Evolutionary conservation across 768 basidiomycete species (phyloP).

Genomic region (Boletus sensibilis): DNA sequence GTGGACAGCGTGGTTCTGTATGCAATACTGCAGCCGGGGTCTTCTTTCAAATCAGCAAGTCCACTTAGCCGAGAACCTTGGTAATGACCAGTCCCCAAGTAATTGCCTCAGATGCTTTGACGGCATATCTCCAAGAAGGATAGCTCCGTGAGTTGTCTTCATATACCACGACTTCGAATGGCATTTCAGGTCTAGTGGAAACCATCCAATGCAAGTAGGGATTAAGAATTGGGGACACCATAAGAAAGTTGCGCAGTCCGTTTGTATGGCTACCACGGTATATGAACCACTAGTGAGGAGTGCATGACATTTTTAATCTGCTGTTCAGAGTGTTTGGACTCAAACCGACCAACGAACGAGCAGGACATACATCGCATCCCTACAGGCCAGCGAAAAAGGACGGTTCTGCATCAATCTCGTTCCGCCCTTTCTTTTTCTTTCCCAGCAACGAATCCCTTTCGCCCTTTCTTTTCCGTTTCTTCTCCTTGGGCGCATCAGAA

Average conservation of each 20-base stretch:
- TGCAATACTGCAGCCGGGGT: not conserved
- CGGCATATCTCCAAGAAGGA: not conserved
- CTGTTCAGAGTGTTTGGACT: not conserved
- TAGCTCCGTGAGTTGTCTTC: not conserved
- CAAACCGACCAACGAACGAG: not conserved
- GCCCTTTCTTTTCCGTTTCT: constrained; percentile 58
- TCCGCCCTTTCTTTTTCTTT: constrained; percentile 59
- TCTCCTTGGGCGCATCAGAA: constrained; percentile 35
- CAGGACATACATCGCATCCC: not conserved
- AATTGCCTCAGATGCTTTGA: too few species aligned
- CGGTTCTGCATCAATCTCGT: constrained; percentile 54
- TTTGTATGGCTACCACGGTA: not conserved
- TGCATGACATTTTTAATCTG: not conserved
- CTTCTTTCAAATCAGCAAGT: too few species aligned
- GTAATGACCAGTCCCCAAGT: too few species aligned
- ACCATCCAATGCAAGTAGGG: too few species aligned
- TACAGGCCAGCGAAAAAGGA: constrained; percentile 70
- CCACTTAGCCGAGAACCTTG: too few species aligned
- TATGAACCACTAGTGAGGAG: not conserved
- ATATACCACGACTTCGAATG: not conserved
- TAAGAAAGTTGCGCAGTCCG: not conserved
- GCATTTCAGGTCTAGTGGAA: not conserved
- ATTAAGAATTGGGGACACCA: not conserved
- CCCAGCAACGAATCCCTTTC: constrained; percentile 48
- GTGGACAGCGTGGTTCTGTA: not conserved